A percentile compares a stretch with the other conserved stretches of the same genome.
Conservation (phyloP, 306 rosid species). For the Dalbergia oliveri region DNA sequence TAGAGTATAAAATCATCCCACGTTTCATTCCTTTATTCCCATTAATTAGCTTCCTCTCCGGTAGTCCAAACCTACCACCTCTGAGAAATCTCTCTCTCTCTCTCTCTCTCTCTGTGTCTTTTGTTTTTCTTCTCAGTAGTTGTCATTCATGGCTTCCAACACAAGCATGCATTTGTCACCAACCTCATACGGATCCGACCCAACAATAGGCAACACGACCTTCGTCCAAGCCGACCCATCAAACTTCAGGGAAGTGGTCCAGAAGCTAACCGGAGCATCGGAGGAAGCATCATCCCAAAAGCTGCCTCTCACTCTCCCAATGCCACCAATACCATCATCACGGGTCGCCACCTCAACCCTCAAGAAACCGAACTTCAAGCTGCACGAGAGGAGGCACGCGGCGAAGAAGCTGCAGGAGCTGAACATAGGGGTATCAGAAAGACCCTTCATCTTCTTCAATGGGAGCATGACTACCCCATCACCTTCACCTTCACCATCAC, state of each 20-base stretch:
- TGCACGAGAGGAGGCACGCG: constrained; percentile 61
- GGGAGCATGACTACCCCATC: background rate
- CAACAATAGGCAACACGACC: constrained; percentile 68
- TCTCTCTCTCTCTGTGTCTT: constrained; percentile 5
- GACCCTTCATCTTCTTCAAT: constrained; percentile 3
- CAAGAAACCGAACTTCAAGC: constrained; percentile 60
- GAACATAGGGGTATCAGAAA: constrained; percentile 47
- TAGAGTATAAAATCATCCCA: constrained; percentile 40
- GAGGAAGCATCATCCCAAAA: constrained; percentile 24
- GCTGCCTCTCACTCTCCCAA: constrained; percentile 48
- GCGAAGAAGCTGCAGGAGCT: constrained; percentile 64
- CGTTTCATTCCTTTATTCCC: background rate
- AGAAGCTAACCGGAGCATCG: constrained; percentile 67
- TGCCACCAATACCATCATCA: no score
- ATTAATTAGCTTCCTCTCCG: background rate
- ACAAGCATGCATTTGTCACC: no score
- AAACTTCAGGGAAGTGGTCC: constrained; percentile 68
- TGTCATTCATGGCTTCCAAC: constrained; percentile 39
- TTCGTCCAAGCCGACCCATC: constrained; percentile 76
- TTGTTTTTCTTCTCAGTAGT: no score
- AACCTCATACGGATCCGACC: constrained; percentile 39
- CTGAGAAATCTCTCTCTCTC: background rate
- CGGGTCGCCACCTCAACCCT: constrained; percentile 11
- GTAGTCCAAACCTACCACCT: background rate
- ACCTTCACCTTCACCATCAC: background rate